Percentiles rank a stretch among this genome's conserved stretches.
These are phyloP conservation scores for Hyaloscypha hepaticicola DNA, from an alignment of 495 filamentous ascomycete species.

Conservation along the genomic window DNA sequence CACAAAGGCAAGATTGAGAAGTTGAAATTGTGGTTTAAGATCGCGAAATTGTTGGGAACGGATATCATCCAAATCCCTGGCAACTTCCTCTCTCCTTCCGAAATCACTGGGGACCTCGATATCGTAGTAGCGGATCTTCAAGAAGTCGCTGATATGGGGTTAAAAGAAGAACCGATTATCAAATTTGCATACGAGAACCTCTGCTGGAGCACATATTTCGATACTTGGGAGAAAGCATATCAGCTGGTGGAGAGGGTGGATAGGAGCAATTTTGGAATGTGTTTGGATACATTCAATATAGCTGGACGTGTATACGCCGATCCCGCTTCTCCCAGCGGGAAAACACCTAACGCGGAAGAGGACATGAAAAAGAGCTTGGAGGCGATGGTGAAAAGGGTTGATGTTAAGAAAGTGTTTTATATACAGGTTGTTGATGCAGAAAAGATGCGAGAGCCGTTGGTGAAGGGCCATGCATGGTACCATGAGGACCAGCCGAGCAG, in stretches of 20 bases:
- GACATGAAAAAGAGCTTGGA: constrained; percentile 56
- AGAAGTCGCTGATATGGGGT: constrained; percentile 64
- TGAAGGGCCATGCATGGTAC: constrained; percentile 63
- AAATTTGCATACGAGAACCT: constrained; percentile 77
- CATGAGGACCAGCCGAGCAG: constrained; percentile 58
- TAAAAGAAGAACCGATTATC: constrained; percentile 52
- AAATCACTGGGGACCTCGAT: constrained; percentile 55
- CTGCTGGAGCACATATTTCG: constrained; percentile 69
- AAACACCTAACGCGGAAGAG: constrained; percentile 55
- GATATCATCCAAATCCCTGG: constrained; percentile 74
- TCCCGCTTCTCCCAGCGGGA: constrained; percentile 53
- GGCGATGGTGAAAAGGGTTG: constrained; percentile 53
- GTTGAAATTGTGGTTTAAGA: constrained; percentile 65
- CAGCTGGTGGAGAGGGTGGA: constrained; percentile 64
- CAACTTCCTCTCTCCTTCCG: constrained; percentile 53
- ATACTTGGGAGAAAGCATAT: constrained; percentile 73
- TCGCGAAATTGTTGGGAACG: constrained; percentile 62
- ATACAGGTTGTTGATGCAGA: constrained; percentile 81
- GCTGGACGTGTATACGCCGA: constrained; percentile 74
- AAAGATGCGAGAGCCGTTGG: constrained; percentile 55
- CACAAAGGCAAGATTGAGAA: constrained; percentile 60
- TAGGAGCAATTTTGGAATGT: constrained; percentile 72
- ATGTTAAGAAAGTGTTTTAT: constrained; percentile 70
- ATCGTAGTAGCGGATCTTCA: constrained; percentile 65
- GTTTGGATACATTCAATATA: constrained; percentile 82